phyloP scores from a whole-genome alignment of 225 moss, liverwort and hornwort genomes.

The Physcomitrellopsis africana region DNA sequence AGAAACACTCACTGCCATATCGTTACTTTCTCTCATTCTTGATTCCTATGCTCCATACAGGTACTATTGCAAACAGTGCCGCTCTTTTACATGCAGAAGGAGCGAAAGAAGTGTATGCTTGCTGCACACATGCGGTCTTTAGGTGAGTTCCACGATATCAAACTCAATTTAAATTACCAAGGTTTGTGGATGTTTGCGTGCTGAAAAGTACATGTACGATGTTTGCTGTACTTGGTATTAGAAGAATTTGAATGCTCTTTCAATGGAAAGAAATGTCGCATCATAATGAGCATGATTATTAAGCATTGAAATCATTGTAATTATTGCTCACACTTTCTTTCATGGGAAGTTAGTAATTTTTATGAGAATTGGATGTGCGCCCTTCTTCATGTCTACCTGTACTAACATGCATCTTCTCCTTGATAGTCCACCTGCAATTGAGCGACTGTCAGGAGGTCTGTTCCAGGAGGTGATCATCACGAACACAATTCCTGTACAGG shows the following conservation, averaged over 20 bases:
- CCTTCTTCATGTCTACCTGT: too few relatives aligned
- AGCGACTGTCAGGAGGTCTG: slow-evolving; percentile 87
- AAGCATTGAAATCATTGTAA: too few relatives aligned
- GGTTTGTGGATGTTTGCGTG: background rate
- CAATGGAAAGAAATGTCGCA: background rate
- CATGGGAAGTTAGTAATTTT: too few relatives aligned
- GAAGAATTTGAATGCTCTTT: background rate
- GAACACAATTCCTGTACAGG: slow-evolving; percentile 88
- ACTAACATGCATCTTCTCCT: background rate
- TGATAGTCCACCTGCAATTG: slow-evolving; percentile 89
- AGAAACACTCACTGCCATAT: too few relatives aligned
- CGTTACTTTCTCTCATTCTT: background rate
- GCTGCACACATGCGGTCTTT: slow-evolving; percentile 95
- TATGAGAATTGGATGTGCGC: too few relatives aligned
- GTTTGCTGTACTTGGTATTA: background rate
- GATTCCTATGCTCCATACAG: slow-evolving; percentile 34
- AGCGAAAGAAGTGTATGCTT: slow-evolving; percentile 95
- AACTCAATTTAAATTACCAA: too few relatives aligned
- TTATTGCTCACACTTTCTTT: background rate
- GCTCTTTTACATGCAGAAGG: slow-evolving; percentile 94
- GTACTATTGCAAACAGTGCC: slow-evolving; percentile 93
- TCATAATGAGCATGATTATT: too few relatives aligned
- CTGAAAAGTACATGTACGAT: background rate
- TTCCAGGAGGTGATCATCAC: slow-evolving; percentile 95
- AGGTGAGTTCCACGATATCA: slow-evolving; percentile 47